These are phyloP conservation scores for Sungouiella thailandica DNA, from an alignment of 805 yeast species.

Conservation along the genomic window DNA sequence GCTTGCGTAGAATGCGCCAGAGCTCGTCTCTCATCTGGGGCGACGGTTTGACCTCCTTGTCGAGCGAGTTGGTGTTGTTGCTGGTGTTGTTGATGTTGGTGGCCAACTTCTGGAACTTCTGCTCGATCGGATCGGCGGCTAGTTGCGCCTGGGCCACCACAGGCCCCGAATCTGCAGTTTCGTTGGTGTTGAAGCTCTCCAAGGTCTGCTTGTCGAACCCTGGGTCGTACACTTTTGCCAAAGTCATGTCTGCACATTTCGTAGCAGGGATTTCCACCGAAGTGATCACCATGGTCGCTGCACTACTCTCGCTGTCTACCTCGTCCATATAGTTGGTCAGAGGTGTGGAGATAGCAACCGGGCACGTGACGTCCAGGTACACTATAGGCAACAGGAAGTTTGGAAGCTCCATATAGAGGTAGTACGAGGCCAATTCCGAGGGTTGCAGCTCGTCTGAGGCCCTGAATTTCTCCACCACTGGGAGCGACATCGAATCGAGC, in stretches of 20 bases:
- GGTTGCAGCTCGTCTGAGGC: neutral
- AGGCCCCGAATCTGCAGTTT: slow-evolving; percentile 1
- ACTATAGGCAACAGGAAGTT: slow-evolving; percentile 71
- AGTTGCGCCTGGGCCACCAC: slow-evolving; percentile 1
- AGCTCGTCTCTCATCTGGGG: slow-evolving; percentile 75
- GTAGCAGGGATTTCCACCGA: slow-evolving; percentile 28
- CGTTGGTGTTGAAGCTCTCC: slow-evolving; percentile 7
- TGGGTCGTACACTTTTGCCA: slow-evolving; percentile 40
- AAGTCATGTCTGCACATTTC: slow-evolving; percentile 12
- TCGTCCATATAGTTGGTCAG: slow-evolving; percentile 5
- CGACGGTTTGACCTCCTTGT: slow-evolving; percentile 83
- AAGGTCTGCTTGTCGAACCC: slow-evolving; percentile 23
- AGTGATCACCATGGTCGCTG: slow-evolving; percentile 33
- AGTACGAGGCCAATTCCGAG: slow-evolving; percentile 12
- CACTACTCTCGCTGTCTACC: slow-evolving; percentile 6
- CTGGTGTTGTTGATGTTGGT: slow-evolving; percentile 55
- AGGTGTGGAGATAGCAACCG: slow-evolving; percentile 4
- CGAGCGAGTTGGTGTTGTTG: slow-evolving; percentile 70
- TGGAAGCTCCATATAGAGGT: slow-evolving; percentile 42
- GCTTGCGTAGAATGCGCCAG: slow-evolving; percentile 61
- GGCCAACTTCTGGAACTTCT: slow-evolving; percentile 77
- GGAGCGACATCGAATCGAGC: slow-evolving; percentile 66
- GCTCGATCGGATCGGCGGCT: slow-evolving; percentile 72
- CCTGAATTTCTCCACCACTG: slow-evolving; percentile 43
- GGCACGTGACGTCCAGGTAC: slow-evolving; percentile 52